Evolutionary conservation across 495 filamentous ascomycete genomes (phyloP), one percentile per base, ranked within the genome.

Genomic region (Podospora bellae-mahoneyi): DNA sequence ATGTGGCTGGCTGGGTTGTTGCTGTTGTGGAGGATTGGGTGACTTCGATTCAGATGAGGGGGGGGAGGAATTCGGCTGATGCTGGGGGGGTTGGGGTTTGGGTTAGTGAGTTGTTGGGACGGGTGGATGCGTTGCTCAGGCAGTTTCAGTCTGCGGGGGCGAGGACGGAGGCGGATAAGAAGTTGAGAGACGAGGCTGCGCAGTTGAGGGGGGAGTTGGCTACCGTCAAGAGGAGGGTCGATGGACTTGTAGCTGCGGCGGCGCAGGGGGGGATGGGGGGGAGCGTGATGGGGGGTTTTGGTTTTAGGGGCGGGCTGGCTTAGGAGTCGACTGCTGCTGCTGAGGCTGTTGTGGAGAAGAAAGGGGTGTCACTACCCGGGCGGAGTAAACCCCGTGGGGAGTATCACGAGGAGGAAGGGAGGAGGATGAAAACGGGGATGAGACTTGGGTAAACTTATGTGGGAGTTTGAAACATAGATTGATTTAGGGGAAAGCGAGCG

Each of bases 1-100:
- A 71, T 1, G 69, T 84, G 3, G 74, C 81, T 3, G 79, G 82
- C 64, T 82, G 82, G 81, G 79, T 83, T 69, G 65, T 74, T 39
- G 68, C 65, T 39, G 75, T 77, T 5, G 76, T 80, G 4, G 68
- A 75, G 54, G 73, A 73, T 34, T 84, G 82, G 82, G 72, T 81
- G 30, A 72, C 76, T 20, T 80, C 82, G 55, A 70, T 82, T 6
- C 73, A 77, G 70, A 71, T 80, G 10, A 78, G 78, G 2, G 78
- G 79, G 10, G 68, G 53, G 18, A 62, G 63, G 67, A 73, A 5
- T 65, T 48, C 15, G 13, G 39, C 9, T 18, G 74, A 67, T n/a
- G 75, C 76, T 3, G 69, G 65, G 9, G 67, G 68, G n/a, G 72
- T 83, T 5, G 76, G 76, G 13, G 69, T 69, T 0, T 81, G 80